A percentile compares a stretch with the other conserved stretches of the same genome.
Conservation (phyloP, 2,329 filamentous ascomycete genomes). For the Hypoxylon sp. region DNA sequence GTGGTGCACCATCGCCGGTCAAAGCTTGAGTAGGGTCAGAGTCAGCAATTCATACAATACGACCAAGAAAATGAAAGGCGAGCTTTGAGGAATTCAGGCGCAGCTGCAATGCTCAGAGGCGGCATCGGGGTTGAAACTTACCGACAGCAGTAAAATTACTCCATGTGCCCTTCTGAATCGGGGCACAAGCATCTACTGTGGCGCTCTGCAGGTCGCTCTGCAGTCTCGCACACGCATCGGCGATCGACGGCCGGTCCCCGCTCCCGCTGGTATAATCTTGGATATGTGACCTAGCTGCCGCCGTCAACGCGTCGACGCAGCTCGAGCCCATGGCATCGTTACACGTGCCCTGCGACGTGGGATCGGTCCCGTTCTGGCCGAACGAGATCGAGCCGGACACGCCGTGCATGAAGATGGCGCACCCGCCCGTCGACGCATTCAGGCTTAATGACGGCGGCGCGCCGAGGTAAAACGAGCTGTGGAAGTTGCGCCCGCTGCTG, state of each 20-base stretch:
- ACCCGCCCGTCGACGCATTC: conserved; percentile 37
- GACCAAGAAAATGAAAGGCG: not conserved
- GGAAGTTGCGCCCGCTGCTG: conserved; percentile 20
- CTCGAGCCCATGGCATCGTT: conserved; percentile 43
- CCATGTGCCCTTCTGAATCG: conserved; percentile 32
- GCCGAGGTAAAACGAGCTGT: conserved; percentile 46
- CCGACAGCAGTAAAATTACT: conserved; percentile 33
- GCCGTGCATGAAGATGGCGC: conserved; percentile 46
- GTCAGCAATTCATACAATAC: conserved; percentile 6
- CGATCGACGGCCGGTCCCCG: conserved; percentile 5
- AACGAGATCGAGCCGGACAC: conserved; percentile 30
- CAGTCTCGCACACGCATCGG: conserved; percentile 33
- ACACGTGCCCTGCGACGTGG: conserved; percentile 45
- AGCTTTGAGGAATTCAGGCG: not conserved
- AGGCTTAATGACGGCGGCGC: conserved; percentile 36
- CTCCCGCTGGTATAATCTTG: conserved; percentile 6
- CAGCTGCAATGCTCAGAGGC: not conserved
- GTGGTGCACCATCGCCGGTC: conserved; percentile 32
- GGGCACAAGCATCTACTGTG: conserved; percentile 33
- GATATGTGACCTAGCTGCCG: conserved; percentile 31
- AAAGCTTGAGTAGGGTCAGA: conserved; percentile 17
- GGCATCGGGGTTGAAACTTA: conserved; percentile 13
- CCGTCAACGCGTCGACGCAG: conserved; percentile 44
- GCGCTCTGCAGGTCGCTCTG: conserved; percentile 39
- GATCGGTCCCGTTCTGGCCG: conserved; percentile 1